Evolutionary conservation across 495 filamentous ascomycete genomes (phyloP), one percentile per base, ranked within the genome.

Genomic region (Lichenothelia convexa): DNA sequence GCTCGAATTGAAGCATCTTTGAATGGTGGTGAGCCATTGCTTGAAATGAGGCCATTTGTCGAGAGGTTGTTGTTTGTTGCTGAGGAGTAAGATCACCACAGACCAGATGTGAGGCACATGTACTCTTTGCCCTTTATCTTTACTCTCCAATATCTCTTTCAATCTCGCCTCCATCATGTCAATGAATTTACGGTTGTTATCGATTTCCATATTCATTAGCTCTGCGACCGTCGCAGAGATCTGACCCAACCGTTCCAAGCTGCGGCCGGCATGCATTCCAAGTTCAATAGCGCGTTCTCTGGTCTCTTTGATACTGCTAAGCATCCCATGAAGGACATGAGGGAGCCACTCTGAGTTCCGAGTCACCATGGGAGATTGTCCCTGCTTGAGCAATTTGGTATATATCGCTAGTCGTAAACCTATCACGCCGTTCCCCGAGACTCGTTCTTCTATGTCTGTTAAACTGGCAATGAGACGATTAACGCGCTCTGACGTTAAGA

Each of bases 41-140:
- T 61, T 67, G 39, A 80, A 70, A 48, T 70, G 70, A 35, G 75
- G 66, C 83, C 82, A 94, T 40, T 68, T 60, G 21, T 81, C 70
- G 12, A 85, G 48, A 17, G 68, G 62, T 30, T 59, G 67, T 24
- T 57, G 58, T 39, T 69, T 70, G 35, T 63, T 66, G 31, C 78
- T 70, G 21, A 92, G 62, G 16, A 93, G 68, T 3, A 93, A 63
- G 6, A 87, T 63, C 3, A 89, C 63, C 16, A 80, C 65, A 33
- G 75, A 80, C 87, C 87, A 97, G 21, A 94, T 79, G 36, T 81
- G 75, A 4, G 89, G 84, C n/a, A 89, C 82, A 39, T 71, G 65
- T 0, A 63, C 50, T 17, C 63, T 62, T 7, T 70, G 70, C n/a
- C 75, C 65, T 30, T 73, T 68, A 27, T 71, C 65, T 30, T 73